These are phyloP conservation scores for Pseudophaeomoniella oleicola DNA, from an alignment of 2,329 filamentous ascomycete species.

Conservation along the genomic window DNA sequence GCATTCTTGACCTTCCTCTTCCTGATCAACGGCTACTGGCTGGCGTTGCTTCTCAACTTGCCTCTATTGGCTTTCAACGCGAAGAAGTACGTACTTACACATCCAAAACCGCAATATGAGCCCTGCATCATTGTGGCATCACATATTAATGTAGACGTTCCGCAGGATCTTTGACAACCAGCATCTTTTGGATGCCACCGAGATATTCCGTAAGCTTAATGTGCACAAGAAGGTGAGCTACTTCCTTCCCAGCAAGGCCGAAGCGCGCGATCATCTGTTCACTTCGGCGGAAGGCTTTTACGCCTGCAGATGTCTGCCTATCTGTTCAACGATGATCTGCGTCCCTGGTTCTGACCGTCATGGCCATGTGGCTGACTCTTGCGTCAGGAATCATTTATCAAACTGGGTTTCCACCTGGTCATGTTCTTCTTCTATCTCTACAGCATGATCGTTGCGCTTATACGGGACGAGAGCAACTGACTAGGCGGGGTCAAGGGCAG, in stretches of 20 bases:
- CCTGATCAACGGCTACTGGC: slow-evolving; percentile 97
- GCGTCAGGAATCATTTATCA: slow-evolving; percentile 86
- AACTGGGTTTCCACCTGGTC: slow-evolving; percentile 93
- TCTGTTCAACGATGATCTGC: too few relatives aligned
- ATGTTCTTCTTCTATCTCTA: slow-evolving; percentile 99
- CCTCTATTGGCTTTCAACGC: slow-evolving; percentile 85
- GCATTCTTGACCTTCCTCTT: slow-evolving; percentile 91
- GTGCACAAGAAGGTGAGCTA: slow-evolving; percentile 83
- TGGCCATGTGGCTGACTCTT: too few relatives aligned
- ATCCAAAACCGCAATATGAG: background rate
- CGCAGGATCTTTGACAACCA: slow-evolving; percentile 88
- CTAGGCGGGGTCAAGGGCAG: slow-evolving; percentile 14
- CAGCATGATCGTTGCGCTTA: slow-evolving; percentile 95
- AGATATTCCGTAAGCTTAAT: slow-evolving; percentile 98
- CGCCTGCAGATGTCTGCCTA: too few relatives aligned
- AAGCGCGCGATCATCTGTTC: slow-evolving; percentile 4
- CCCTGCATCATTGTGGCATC: background rate
- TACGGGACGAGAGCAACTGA: slow-evolving; percentile 86
- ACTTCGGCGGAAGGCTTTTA: background rate
- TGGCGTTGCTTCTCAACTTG: slow-evolving; percentile 80
- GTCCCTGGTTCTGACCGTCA: too few relatives aligned
- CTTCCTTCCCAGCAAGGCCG: background rate
- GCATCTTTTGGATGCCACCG: slow-evolving; percentile 89
- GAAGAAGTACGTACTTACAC: slow-evolving; percentile 66
- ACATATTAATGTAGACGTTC: background rate